Evolutionary conservation across 129 eudicot species (phyloP).

Genomic region (Flaveria linearis): DNA sequence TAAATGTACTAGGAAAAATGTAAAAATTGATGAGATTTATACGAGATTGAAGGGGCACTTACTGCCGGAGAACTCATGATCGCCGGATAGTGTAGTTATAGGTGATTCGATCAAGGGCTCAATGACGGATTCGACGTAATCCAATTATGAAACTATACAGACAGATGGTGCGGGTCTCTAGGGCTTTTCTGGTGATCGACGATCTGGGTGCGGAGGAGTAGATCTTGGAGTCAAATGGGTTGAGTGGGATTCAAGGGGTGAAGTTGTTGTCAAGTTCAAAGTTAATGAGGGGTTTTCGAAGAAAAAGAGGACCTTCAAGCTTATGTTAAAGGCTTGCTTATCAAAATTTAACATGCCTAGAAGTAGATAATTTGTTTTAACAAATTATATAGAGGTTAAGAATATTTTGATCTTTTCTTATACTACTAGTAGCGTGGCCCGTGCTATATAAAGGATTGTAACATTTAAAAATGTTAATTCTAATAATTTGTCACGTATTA

Average conservation of each 20-base stretch:
- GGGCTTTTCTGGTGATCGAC: neutral
- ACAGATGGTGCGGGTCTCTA: constrained; percentile 5
- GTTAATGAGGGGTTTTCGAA: neutral
- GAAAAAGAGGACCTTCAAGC: neutral
- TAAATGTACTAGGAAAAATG: constrained; percentile 12
- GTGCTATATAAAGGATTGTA: too few relatives aligned
- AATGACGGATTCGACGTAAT: constrained; percentile 19
- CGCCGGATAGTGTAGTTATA: constrained; percentile 19
- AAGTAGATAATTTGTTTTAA: neutral
- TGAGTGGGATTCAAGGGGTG: constrained; percentile 33
- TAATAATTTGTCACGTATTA: too few relatives aligned
- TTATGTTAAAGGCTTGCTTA: neutral
- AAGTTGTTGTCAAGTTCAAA: neutral
- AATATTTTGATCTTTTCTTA: too few relatives aligned
- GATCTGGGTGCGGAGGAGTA: constrained; percentile 27
- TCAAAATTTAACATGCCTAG: neutral
- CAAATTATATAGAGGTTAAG: neutral
- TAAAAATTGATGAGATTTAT: constrained; percentile 9
- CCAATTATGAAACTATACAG: neutral
- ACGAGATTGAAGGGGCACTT: constrained; percentile 13
- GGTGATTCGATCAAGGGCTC: constrained; percentile 23
- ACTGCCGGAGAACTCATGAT: constrained; percentile 37
- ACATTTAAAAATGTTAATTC: too few relatives aligned
- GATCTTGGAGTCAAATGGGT: constrained; percentile 38
- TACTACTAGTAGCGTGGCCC: too few relatives aligned